Evolutionary conservation across 352 stramenopile genomes (phyloP), one percentile per base, ranked within the genome.

Genomic region (Phytophthora tentaculata): DNA sequence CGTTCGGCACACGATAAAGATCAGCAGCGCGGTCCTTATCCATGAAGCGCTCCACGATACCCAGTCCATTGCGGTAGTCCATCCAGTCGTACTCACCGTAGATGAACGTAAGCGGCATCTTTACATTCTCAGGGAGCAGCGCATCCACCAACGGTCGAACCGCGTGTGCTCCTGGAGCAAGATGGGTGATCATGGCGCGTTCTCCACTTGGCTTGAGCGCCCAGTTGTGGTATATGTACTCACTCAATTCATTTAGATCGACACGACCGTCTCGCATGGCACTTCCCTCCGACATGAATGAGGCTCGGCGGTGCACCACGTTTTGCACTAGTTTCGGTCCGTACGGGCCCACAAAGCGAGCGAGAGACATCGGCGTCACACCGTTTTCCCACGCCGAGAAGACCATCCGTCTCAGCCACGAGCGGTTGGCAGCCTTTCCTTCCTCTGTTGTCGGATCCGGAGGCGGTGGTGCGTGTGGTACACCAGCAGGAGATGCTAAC

Each of bases 211-310:
- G 64, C 45, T 94, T 92, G 10, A 93, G 76, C 2, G 88, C 88
- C 88, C 84, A 94, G 69, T 94, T 96, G 74, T 96, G 74, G 69
- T 96, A 96, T 39, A 92, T 77, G 69, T 96, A 96, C 53, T 91
- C 83, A 50, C 64, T 78, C 28, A 96, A 54, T 37, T 92, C 80
- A 4, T 76, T 64, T 12, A 92, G 51, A 45, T 93, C 70, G 10
- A 94, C 71, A 28, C 76, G 76, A 13, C 88, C 88, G 23, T 86
- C 78, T 44, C 87, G 84, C 63, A 96, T 76, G 14, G 86, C 83
- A 45, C 86, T 94, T 14, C 68, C 80, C 22, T 81, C 69, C 1
- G 81, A 86, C 81, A 92, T 93, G 62, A 90, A 93, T n/a, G 73
- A 91, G 17, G 90, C 82, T 37, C 88, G 88, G 12, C 78, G 75